Percentiles rank a stretch among this genome's conserved stretches.
Evolutionary conservation across 2,329 filamentous ascomycete genomes (phyloP).

Genomic region (Verticillium isaacii): DNA sequence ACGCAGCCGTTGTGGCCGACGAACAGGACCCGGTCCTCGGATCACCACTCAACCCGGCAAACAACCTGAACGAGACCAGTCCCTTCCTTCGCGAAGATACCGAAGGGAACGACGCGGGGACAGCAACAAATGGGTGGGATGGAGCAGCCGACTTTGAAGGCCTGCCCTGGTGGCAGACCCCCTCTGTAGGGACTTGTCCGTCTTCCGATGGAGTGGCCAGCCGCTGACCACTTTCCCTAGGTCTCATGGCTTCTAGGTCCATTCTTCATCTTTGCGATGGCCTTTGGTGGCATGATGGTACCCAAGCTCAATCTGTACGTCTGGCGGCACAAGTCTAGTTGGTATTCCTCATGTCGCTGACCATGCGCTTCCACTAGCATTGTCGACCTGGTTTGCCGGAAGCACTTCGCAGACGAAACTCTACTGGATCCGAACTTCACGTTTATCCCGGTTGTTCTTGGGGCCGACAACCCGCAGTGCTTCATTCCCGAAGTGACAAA

Average conservation of each 20-base stretch:
- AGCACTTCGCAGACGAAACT: constrained; percentile 70
- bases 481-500: constrained; percentile 73
- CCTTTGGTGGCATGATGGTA: constrained; percentile 80
- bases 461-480: constrained; percentile 73
- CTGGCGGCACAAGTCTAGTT: not conserved
- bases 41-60: not conserved
- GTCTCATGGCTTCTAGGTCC: constrained; percentile 80
- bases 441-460: constrained; percentile 61
- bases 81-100: not conserved
- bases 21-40: not conserved
- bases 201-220: not conserved
- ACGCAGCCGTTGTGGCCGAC: not conserved
- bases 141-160: constrained; percentile 53
- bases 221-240: constrained; percentile 37
- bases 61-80: not conserved
- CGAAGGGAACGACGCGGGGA: not conserved
- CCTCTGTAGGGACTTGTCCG: constrained; percentile 45
- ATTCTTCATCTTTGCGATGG: constrained; percentile 76
- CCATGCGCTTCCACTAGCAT: constrained; percentile 41
- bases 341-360: not conserved
- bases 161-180: constrained; percentile 57
- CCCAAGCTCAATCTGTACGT: constrained; percentile 76
- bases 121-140: constrained; percentile 35
- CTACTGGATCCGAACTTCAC: constrained; percentile 52
- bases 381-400: constrained; percentile 74